These are phyloP conservation scores for Cytospora piceicola DNA, from an alignment of 2,329 filamentous ascomycete genomes.

Conservation along the genomic window DNA sequence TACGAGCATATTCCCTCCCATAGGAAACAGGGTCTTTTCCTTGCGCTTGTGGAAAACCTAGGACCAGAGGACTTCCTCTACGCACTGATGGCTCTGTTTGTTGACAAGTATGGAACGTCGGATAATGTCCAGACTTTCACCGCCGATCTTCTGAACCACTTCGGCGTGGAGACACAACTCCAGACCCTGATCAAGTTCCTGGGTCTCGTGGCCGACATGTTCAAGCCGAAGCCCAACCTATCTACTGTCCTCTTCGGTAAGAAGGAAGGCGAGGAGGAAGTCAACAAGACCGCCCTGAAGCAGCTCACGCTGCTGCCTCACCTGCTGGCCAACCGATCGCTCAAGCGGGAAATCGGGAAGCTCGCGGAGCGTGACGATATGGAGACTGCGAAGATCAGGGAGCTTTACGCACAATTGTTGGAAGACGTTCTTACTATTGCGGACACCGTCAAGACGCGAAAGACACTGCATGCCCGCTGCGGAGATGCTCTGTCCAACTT, in stretches of 20 bases:
- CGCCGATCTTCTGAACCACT: constrained; percentile 72
- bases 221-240: constrained; percentile 73
- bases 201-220: constrained; percentile 73
- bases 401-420: constrained; percentile 70
- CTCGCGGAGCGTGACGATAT: constrained; percentile 66
- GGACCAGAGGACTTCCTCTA: constrained; percentile 87
- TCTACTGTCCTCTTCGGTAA: constrained; percentile 72
- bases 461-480: constrained; percentile 59
- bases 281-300: constrained; percentile 55
- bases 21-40: constrained; percentile 79
- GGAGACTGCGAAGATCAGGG: constrained; percentile 67
- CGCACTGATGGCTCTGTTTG: constrained; percentile 83
- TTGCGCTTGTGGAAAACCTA: constrained; percentile 81
- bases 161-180: constrained; percentile 76
- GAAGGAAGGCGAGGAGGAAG: constrained; percentile 52
- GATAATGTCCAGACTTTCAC: constrained; percentile 76
- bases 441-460: constrained; percentile 63
- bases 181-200: constrained; percentile 78
- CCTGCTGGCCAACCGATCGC: constrained; percentile 60
- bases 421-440: constrained; percentile 69
- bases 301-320: constrained; percentile 61
- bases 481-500: constrained; percentile 77
- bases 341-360: constrained; percentile 59
- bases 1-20: constrained; percentile 95
- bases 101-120: constrained; percentile 84